Evolutionary conservation across 169 alveolate species (phyloP).

Genomic region (Plasmodium malariae): DNA sequence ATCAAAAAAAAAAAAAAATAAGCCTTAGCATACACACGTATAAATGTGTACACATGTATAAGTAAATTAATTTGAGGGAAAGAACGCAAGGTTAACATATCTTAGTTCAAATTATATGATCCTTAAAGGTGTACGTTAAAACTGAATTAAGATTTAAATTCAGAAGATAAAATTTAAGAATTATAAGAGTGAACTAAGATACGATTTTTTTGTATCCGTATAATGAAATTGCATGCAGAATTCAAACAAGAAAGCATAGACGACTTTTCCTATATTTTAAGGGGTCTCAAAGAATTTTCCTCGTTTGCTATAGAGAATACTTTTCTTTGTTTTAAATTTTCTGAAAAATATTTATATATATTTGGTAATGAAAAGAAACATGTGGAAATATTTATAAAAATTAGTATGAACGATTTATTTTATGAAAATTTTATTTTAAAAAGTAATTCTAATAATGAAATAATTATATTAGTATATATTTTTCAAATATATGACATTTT

Average conservation of each 20-base stretch:
- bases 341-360: slow-evolving; percentile 61
- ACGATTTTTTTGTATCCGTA: not conserved
- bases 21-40: too few relatives aligned
- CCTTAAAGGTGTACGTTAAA: too few relatives aligned
- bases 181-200: too few relatives aligned
- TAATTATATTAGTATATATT: slow-evolving; percentile 64
- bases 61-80: too few relatives aligned
- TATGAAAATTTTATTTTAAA: slow-evolving; percentile 71
- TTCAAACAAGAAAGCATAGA: slow-evolving; percentile 68
- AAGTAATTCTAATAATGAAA: slow-evolving; percentile 61
- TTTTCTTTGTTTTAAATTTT: slow-evolving; percentile 65
- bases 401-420: slow-evolving; percentile 74
- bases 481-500: slow-evolving; percentile 72
- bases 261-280: slow-evolving; percentile 47
- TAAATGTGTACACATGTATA: not conserved
- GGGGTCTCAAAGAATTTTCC: slow-evolving; percentile 67
- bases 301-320: slow-evolving; percentile 57
- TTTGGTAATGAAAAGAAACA: slow-evolving; percentile 72
- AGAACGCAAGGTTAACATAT: too few relatives aligned
- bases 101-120: too few relatives aligned
- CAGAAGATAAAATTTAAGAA: too few relatives aligned
- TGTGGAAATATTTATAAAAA: slow-evolving; percentile 74
- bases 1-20: too few relatives aligned
- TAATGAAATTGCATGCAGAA: slow-evolving; percentile 72
- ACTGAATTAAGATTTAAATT: too few relatives aligned